A percentile compares a stretch with the other conserved stretches of the same genome.
Conservation (phyloP, 2,329 filamentous ascomycete species). For the Metarhizium anisopliae region DNA sequence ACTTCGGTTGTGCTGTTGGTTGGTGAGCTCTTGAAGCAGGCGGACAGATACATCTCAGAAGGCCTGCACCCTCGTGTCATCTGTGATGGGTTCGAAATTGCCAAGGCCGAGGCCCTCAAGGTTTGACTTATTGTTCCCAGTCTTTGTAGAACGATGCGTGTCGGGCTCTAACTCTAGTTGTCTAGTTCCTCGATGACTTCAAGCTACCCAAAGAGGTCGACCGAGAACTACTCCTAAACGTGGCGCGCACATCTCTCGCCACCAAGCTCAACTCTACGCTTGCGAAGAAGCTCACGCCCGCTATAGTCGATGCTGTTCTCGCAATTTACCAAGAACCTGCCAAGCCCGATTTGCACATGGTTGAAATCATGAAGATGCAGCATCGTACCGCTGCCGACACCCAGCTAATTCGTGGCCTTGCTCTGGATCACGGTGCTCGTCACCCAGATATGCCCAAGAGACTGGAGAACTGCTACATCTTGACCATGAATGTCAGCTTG, state of each 20-base stretch:
- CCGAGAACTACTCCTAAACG: slow-evolving; percentile 84
- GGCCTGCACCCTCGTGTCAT: slow-evolving; percentile 95
- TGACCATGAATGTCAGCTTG: slow-evolving; percentile 91
- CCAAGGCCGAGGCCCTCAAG: slow-evolving; percentile 86
- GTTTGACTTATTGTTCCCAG: slow-evolving; percentile 30
- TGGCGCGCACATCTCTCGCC: slow-evolving; percentile 86
- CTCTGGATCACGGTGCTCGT: slow-evolving; percentile 87
- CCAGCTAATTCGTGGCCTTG: slow-evolving; percentile 86
- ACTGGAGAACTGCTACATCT: slow-evolving; percentile 88
- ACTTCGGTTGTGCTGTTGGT: slow-evolving; percentile 93
- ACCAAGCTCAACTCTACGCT: slow-evolving; percentile 90
- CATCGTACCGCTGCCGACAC: slow-evolving; percentile 94
- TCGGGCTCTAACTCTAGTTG: neutral
- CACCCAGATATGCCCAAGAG: slow-evolving; percentile 98
- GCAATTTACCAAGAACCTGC: slow-evolving; percentile 82
- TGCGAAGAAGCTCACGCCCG: slow-evolving; percentile 83
- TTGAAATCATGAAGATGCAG: slow-evolving; percentile 99
- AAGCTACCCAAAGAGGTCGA: slow-evolving; percentile 85
- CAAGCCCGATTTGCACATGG: slow-evolving; percentile 97
- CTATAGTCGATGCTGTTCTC: slow-evolving; percentile 93
- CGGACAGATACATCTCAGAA: slow-evolving; percentile 90
- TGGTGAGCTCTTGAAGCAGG: slow-evolving; percentile 95
- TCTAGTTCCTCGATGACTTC: slow-evolving; percentile 87
- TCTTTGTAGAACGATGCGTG: too few species aligned
- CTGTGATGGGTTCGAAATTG: slow-evolving; percentile 95